Conservation (phyloP, 495 filamentous ascomycete genomes). For the Xylaria grammica region DNA sequence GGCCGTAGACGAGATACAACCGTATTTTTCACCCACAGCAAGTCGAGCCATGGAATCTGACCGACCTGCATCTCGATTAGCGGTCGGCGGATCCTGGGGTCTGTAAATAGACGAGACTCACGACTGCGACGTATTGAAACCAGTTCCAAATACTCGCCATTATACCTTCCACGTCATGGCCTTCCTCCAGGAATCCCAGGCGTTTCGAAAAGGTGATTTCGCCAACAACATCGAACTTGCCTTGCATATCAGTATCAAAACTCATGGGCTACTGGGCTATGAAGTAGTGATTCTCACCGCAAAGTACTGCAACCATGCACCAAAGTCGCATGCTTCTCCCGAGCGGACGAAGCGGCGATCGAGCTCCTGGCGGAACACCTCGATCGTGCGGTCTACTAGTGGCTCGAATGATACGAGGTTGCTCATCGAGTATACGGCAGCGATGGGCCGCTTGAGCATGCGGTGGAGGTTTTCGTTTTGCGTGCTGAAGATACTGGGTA, state of each 20-base stretch:
- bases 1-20: constrained; percentile 14
- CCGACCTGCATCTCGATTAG: not conserved
- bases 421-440: constrained; percentile 45
- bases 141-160: constrained; percentile 32
- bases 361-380: constrained; percentile 40
- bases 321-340: constrained; percentile 36
- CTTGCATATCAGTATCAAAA: constrained; percentile 26
- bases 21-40: constrained; percentile 5
- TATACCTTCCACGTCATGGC: constrained; percentile 55
- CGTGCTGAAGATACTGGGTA: constrained; percentile 40
- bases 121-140: constrained; percentile 3
- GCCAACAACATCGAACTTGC: constrained; percentile 62
- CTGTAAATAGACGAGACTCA: not conserved
- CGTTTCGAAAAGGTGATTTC: constrained; percentile 60
- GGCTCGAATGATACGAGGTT: constrained; percentile 34
- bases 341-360: constrained; percentile 39
- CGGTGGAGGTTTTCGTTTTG: constrained; percentile 46
- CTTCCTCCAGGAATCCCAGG: constrained; percentile 58
- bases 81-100: too few relatives aligned
- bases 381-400: constrained; percentile 11
- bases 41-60: not conserved
- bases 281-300: constrained; percentile 30
- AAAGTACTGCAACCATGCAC: constrained; percentile 47
- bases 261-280: too few relatives aligned
- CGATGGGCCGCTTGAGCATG: constrained; percentile 43